Base-by-base conservation (phyloP, 768 basidiomycete genomes). In the Russula sp. region DNA sequence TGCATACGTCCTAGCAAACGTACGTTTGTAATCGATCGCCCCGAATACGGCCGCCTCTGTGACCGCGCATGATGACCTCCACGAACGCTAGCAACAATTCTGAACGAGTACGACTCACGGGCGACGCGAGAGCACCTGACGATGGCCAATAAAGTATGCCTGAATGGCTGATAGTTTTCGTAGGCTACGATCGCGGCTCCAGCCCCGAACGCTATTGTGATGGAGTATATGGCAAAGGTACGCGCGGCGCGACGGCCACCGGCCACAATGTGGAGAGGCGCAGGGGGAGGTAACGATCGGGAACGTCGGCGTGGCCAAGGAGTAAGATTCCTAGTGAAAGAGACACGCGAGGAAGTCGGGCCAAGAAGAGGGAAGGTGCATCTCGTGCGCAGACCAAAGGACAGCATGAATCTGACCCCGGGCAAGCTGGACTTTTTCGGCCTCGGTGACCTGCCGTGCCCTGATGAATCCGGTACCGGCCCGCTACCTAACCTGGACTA, bases 71-170 rank as follows among this genome's bases (percentile, higher is more conserved):
- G n/a, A 42, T 32, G 41, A 50, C 41, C 9, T 11, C 50, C 6
- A 45, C 6, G 51, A 56, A 39, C 55, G 29, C n/a, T n/a, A 16
- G 13, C 13, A 29, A 38, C 20, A 22, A 35, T 35, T 39, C 13
- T 35, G 25, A 1, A 35, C 42, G n/a, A 20, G 34, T 72, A 70
- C 65, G 16, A 78, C 74, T 73, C 74, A 80, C 83, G 75, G 56
- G 87, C 93, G 56, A 97, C 81, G 54, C 90, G 81, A 3, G 87
- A 86, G 71, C 93, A 95, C 59, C 96, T 82, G 47, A 84, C 75
- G 25, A 81, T 75, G 11, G 95, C 93, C 55, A 96, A 77, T 7
- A 81, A 72, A 2, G 83, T 75, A 73, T 96, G 88, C 46, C 92
- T 80, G 69, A 92, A 85, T 1, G 92, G 85, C 58, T 88, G 80